Base-by-base conservation (phyloP, 2,329 filamentous ascomycete genomes). In the Penicillium digitatum region DNA sequence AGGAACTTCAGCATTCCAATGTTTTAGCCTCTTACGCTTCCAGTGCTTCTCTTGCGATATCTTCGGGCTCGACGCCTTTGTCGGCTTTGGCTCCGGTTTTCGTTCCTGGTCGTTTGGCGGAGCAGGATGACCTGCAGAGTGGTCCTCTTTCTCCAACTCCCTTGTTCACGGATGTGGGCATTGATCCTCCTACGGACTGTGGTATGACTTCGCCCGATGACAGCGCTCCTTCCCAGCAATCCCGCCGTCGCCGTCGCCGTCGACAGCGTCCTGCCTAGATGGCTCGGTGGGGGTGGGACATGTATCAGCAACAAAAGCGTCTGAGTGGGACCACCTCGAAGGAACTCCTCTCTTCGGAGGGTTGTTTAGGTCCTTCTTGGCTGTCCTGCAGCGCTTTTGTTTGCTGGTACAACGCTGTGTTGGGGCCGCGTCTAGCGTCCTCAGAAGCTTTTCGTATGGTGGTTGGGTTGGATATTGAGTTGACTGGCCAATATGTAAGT, bases 401-500 rank as follows among this genome's bases (percentile, higher is more conserved):
- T 32, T 26, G 18, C 26, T 34, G 16, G 11, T 39, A 47, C 20
- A 49, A 48, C 8, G 34, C 43, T 47, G 50, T 16, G 5, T 39
- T 24, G 34, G 40, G 27, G 37, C 27, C 18, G 16, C 20, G 10
- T 44, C 27, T 16, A 18, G 38, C 29, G 37, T 50, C 27, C 26
- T 48, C 34, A 11, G 34, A 48, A 52, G 44, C 50, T 38, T 48
- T 38, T 22, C 11, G 20, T 22, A n/a, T 26, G 49, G 43, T 44
- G 27, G 24, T 47, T 37, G 49, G 27, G 40, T 37, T 22, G 49
- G 40, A 38, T 40, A 46, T 47, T 46, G 49, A 52, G 40, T 34
- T 52, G 48, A 52, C 49, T 47, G 49, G 14, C 49, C 49, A 45
- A 46, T 38, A 35, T 26, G 49, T 26, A 26, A 49, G 47, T 34